Base-by-base conservation (phyloP, 164 flowering plant species). In the Warburgia ugandensis region DNA sequence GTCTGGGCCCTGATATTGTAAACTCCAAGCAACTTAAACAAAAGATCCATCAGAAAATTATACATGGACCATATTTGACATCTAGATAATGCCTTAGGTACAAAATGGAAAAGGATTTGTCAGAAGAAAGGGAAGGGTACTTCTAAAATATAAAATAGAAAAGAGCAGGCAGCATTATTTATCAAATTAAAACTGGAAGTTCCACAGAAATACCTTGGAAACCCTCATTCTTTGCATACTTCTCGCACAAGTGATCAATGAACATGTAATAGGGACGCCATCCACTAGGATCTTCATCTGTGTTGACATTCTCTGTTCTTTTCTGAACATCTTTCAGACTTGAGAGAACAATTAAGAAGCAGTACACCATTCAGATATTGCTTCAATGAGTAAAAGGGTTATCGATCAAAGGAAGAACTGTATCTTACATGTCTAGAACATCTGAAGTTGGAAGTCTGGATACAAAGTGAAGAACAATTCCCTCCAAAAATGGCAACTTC, bases 281-380 rank as follows among this genome's bases (percentile, higher is more conserved):
- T 1, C 97, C 97, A 74, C 99, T 94, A 42, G 99, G 99, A 77
- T 94, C 85, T 68, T 82, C 94, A 65, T 88, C 95, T 4, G 84
- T 84, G 61, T 86, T 77, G 22, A 83, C 75, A 56, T 81, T 70
- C 61, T 75, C 88, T 1, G 84, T 70, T 62, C 79, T 70, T 50
- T 68, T 76, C 57, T 89, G 78, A 33, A 89, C 86, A 58, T 79
- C 79, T 68, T 75, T 81, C 29, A 86, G 53, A 66, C 99, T 92
- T 63, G n/a, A 28, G 41, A 46, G 50, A 62, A 60, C 14, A 45
- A 25, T 25, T 8, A 26, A 4, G 10, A 44, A 64, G 28, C 3
- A 52, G 58, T 17, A 7, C 27, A 54, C 31, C 26, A 29, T 52
- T 63, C 41, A 58, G 1, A 8, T 29, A 25, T 4, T 12, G 16